Base-by-base conservation (phyloP, 2,329 filamentous ascomycete species). In the Pseudopithomyces maydicus region DNA sequence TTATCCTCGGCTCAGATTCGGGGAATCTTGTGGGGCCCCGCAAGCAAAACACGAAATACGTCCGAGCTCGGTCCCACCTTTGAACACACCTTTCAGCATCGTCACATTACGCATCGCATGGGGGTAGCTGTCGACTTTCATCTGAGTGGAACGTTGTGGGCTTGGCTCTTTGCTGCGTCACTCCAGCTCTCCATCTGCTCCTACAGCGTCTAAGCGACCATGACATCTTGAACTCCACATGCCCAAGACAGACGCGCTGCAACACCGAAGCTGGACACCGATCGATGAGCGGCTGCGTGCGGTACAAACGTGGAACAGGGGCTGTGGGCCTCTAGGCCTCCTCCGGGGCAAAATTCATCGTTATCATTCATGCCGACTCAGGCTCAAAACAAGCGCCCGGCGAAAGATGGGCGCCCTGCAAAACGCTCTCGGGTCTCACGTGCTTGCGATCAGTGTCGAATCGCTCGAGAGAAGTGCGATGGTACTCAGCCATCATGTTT, bases 391-490 rank as follows among this genome's bases (percentile, higher is more conserved):
- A 41, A 50, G 35, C 47, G 47, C 17, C 35, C 47, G 35, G 26
- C 35, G 20, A 29, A n/a, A 20, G 47, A 35, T 61, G 63, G 64
- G 50, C 71, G 56, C 39, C 68, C 61, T 54, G 63, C 55, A 67
- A 72, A 89, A 73, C 81, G 87, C 39, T 86, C 87, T 64, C 80
- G 88, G 56, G 87, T 90, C 7, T 89, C 87, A 26, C 80, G 87
- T 59, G 88, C 88, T 33, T 90, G 88, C 74, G 87, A 90, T 66
- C 86, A 86, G 63, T 90, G 88, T 68, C 83, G 88, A 45, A 81
- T 81, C 14, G 86, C 86, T 49, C 84, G 88, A 59, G 88, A 91
- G 73, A 90, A 89, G 69, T 92, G 89, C 74, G 88, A 92, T 67
- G 89, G 90, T 15, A 79, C 80, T 11, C 85, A 87, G 62, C 89